phyloP scores from a whole-genome alignment of 257 asterid genomes.

The Jasminum sambac region DNA sequence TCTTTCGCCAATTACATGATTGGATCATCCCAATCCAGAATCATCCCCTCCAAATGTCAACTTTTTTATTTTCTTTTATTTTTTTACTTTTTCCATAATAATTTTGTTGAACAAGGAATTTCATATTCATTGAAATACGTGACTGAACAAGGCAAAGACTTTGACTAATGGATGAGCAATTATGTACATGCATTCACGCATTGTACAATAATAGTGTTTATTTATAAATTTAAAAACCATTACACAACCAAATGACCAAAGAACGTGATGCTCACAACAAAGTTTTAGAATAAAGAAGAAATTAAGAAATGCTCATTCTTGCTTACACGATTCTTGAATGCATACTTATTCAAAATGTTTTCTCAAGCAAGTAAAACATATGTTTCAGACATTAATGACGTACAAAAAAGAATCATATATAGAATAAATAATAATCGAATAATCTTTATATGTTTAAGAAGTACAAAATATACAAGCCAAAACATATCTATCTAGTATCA shows the following conservation, averaged over 20 bases:
- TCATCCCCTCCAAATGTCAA: background rate
- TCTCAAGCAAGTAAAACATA: background rate
- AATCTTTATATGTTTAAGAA: background rate
- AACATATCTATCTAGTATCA: background rate
- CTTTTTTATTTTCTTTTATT: background rate
- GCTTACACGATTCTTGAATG: background rate
- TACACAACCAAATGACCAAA: background rate
- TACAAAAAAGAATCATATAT: background rate
- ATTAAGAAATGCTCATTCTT: background rate
- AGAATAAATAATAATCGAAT: background rate
- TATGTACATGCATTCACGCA: background rate
- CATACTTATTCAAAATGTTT: background rate
- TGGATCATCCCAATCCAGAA: background rate
- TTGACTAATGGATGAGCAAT: constrained; percentile 13
- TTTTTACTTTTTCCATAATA: too few relatives aligned
- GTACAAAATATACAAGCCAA: background rate
- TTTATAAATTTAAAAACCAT: background rate
- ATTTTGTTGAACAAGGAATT: background rate
- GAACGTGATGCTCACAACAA: background rate
- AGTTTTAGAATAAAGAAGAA: background rate
- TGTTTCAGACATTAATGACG: background rate
- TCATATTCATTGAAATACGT: background rate
- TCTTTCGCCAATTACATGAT: too few relatives aligned
- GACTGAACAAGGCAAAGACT: constrained; percentile 12
- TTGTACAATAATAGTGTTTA: background rate